Evolutionary conservation across 2,329 filamentous ascomycete species (phyloP).

Genomic region (Monosporascus sp.): DNA sequence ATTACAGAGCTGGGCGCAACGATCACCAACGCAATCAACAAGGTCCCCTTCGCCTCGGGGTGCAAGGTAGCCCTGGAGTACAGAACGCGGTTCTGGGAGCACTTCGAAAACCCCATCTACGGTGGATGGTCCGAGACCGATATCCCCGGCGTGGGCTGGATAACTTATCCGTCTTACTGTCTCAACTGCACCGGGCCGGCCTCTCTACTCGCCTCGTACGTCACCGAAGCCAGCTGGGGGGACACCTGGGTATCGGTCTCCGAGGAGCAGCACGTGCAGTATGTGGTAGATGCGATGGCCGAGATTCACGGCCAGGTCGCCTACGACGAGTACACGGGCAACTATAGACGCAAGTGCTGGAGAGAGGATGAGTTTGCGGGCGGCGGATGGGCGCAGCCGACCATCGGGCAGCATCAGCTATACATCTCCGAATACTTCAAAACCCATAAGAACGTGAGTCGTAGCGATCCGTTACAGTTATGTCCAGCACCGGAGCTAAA

Average conservation of each 20-base stretch:
- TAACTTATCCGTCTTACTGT: slow-evolving; percentile 64
- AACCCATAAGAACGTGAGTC: slow-evolving; percentile 53
- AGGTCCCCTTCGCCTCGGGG: slow-evolving; percentile 37
- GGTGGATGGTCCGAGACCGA: slow-evolving; percentile 59
- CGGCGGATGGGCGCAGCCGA: slow-evolving; percentile 57
- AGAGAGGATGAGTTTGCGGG: slow-evolving; percentile 54
- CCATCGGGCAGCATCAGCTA: slow-evolving; percentile 60
- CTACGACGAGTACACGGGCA: slow-evolving; percentile 57
- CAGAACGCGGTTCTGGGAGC: slow-evolving; percentile 57
- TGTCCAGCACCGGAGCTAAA: background rate
- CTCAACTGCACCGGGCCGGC: slow-evolving; percentile 60
- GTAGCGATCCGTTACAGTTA: no score
- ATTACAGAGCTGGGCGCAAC: slow-evolving; percentile 30
- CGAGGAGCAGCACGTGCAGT: slow-evolving; percentile 57
- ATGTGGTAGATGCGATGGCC: slow-evolving; percentile 60
- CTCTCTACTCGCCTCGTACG: slow-evolving; percentile 57
- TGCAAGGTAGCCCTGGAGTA: slow-evolving; percentile 65
- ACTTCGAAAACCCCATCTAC: slow-evolving; percentile 48
- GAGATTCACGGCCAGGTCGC: slow-evolving; percentile 61
- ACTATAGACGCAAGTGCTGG: slow-evolving; percentile 63
- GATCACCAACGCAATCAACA: slow-evolving; percentile 42
- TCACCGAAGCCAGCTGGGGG: slow-evolving; percentile 35
- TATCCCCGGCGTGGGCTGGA: slow-evolving; percentile 54
- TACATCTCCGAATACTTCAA: slow-evolving; percentile 70
- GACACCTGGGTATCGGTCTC: slow-evolving; percentile 39